phyloP scores from a whole-genome alignment of 805 yeast genomes.

The Teunomyces panamensis region DNA sequence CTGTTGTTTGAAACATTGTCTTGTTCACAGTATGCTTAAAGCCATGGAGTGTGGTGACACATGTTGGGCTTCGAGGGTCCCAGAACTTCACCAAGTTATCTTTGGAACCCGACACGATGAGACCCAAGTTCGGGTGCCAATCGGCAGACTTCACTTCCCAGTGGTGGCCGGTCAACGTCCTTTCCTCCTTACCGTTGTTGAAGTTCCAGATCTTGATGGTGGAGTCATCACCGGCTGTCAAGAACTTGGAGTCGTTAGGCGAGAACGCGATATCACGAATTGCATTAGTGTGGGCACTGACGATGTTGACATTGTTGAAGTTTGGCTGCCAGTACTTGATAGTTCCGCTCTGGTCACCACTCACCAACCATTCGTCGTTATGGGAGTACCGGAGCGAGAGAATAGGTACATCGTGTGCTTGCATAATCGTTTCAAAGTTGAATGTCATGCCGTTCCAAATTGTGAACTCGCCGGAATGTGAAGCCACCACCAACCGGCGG shows the following conservation, averaged over 20 bases:
- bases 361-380: conserved; percentile 89
- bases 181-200: conserved; percentile 80
- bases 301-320: conserved; percentile 88
- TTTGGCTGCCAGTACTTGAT: conserved; percentile 98
- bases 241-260: conserved; percentile 87
- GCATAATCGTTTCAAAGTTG: conserved; percentile 96
- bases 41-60: conserved; percentile 80
- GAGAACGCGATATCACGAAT: conserved; percentile 85
- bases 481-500: conserved; percentile 81
- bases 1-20: conserved; percentile 80
- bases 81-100: conserved; percentile 90
- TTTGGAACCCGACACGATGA: conserved; percentile 90
- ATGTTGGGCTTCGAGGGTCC: conserved; percentile 85
- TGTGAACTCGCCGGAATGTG: conserved; percentile 93
- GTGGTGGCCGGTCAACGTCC: conserved; percentile 83
- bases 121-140: conserved; percentile 90
- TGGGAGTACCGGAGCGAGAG: conserved; percentile 78
- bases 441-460: conserved; percentile 95
- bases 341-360: conserved; percentile 90
- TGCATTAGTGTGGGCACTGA: conserved; percentile 72
- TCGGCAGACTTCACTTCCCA: conserved; percentile 98
- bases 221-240: conserved; percentile 93
- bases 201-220: conserved; percentile 92
- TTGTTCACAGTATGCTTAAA: conserved; percentile 92
- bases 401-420: conserved; percentile 93